These are phyloP conservation scores for Dendrobium catenatum DNA, from an alignment of 106 monocot genomes.

Conservation along the genomic window DNA sequence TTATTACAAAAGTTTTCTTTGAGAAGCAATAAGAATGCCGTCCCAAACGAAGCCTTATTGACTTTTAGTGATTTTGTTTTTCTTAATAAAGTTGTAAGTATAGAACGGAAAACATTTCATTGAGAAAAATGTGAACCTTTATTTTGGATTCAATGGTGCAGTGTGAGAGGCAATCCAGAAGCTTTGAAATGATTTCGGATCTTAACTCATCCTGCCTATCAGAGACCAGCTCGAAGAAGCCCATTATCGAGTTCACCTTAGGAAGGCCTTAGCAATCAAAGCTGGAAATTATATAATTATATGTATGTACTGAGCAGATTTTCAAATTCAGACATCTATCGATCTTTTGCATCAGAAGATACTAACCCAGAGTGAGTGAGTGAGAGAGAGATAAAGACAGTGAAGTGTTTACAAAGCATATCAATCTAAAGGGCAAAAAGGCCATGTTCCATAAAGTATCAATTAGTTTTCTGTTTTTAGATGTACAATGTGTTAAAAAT, in stretches of 20 bases:
- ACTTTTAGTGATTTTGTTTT: constrained; percentile 12
- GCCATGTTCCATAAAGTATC: background rate
- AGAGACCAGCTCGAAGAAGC: constrained; percentile 38
- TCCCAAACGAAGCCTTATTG: no score
- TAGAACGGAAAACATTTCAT: no score
- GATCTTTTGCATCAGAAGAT: background rate
- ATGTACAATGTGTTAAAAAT: background rate
- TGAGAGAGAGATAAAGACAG: background rate
- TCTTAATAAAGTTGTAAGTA: background rate
- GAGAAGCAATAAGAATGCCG: no score
- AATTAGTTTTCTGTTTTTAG: no score
- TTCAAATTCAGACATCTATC: background rate
- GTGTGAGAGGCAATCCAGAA: constrained; percentile 29
- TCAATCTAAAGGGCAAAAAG: background rate
- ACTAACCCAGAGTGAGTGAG: background rate
- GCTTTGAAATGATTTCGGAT: constrained; percentile 28
- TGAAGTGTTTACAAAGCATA: background rate
- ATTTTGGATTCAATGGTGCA: background rate
- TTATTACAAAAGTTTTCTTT: no score
- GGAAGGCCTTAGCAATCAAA: constrained; percentile 37
- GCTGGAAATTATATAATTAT: background rate
- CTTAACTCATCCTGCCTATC: constrained; percentile 47
- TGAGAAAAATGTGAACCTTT: no score
- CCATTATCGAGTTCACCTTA: constrained; percentile 81
- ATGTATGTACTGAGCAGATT: background rate